phyloP scores from a whole-genome alignment of 495 filamentous ascomycete species.

The Penicillium canescens region DNA sequence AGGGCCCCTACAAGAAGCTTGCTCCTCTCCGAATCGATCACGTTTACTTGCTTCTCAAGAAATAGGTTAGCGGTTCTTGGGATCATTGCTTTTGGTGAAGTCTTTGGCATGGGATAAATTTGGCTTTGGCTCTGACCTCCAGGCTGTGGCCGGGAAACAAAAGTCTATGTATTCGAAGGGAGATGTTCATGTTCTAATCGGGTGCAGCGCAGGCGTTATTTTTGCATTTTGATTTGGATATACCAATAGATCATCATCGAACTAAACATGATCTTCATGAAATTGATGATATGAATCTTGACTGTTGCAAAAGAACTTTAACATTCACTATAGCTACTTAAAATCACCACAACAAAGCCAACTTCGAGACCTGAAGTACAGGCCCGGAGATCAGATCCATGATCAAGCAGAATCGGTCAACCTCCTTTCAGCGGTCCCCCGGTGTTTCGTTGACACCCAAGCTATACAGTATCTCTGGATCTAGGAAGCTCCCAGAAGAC shows the following conservation, averaged over 20 bases:
- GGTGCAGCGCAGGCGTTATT: constrained; percentile 34
- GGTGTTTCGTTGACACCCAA: no score
- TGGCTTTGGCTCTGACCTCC: background rate
- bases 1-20: constrained; percentile 94
- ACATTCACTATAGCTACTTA: background rate
- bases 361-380: no score
- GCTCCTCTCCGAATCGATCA: constrained; percentile 88
- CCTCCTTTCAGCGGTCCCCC: no score
- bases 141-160: constrained; percentile 7
- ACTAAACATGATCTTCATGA: constrained; percentile 16
- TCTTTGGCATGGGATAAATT: constrained; percentile 4
- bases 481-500: no score
- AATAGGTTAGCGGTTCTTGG: constrained; percentile 47
- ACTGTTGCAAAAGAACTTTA: background rate
- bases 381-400: no score
- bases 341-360: no score
- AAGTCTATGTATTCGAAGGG: constrained; percentile 18
- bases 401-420: no score
- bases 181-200: constrained; percentile 23
- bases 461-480: no score
- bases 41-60: constrained; percentile 90
- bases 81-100: constrained; percentile 8
- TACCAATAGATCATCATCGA: constrained; percentile 30
- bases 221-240: constrained; percentile 29
- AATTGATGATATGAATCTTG: constrained; percentile 1